Evolutionary conservation across 1,284 basidiomycete genomes (phyloP), one percentile per base, ranked within the genome.

Genomic region (Lignosus rhinocerotis): DNA sequence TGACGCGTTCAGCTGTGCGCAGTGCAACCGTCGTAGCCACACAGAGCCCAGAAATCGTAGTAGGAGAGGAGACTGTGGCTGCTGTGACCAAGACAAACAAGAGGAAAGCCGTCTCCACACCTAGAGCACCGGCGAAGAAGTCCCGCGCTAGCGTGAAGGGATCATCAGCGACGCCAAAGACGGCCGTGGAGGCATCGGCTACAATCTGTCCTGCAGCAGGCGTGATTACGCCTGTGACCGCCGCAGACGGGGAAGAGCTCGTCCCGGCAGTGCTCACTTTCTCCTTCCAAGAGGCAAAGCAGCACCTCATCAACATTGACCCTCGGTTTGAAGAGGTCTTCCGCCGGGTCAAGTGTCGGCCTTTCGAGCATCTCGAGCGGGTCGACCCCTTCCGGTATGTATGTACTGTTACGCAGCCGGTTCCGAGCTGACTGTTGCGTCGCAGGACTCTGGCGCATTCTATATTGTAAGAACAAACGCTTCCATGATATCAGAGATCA

Each of bases 301-400:
- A 75, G 12, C 92, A 96, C 69, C 82, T 96, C 21, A 81, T 86
- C 53, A 63, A 70, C 1, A 81, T 79, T 2, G 94, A 96, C 67
- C 68, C 76, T 6, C 85, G 94, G 1, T 96, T 95, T 72, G 75
- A 78, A 56, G 79, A 82, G 32, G 66, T 95, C 3, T 94, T 95
- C 69, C 69, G 75, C 38, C 77, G 78, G 55, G 72, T 92, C 63
- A 73, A 75, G 41, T 93, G 92, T 70, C 86, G 83, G 60, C 91
- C 92, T 2, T 95, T 86, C 68, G 85, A 94, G 68, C 76, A 81
- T 3, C 75, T 90, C 19, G 87, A 92, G 66, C 76, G 78, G 38
- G 78, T 91, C 19, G 87, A 92, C 70, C 90, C 91, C 2, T 93
- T 93, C 70, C 80, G 83, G 88, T 89, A n/a, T 10, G 49, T 34